Conservation (phyloP, 176 grass and related monocot genomes). For the Oryza meridionalis region DNA sequence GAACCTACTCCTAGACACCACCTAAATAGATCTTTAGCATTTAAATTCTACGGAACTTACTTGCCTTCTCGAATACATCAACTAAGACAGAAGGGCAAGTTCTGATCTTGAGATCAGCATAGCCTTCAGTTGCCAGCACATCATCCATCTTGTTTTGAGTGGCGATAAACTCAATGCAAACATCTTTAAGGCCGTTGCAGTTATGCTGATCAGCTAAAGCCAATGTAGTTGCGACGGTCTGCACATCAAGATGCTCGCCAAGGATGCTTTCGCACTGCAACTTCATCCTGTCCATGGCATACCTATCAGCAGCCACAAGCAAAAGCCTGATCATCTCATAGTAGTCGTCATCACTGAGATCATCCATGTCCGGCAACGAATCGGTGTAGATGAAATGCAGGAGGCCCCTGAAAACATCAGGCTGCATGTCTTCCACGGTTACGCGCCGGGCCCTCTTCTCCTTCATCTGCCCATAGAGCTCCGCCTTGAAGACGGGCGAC, state of each 20-base stretch:
- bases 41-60: background rate
- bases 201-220: conserved; percentile 37
- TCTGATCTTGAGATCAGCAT: background rate
- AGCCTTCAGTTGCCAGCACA: conserved; percentile 5
- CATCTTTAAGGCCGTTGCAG: conserved; percentile 14
- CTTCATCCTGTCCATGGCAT: conserved; percentile 29
- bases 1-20: too few relatives aligned
- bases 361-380: background rate
- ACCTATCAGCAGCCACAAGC: conserved; percentile 34
- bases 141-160: background rate
- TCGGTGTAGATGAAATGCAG: conserved; percentile 43
- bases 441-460: background rate
- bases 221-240: conserved; percentile 30
- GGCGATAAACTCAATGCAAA: background rate
- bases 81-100: conserved; percentile 31
- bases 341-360: too few relatives aligned
- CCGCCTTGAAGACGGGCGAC: conserved; percentile 43
- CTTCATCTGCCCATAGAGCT: background rate
- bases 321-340: conserved; percentile 5
- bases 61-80: conserved; percentile 6
- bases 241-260: background rate
- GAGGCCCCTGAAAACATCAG: conserved; percentile 25
- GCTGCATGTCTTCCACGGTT: background rate
- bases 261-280: too few relatives aligned
- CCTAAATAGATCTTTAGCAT: too few relatives aligned